phyloP scores from a whole-genome alignment of 768 basidiomycete species.

The Trametes meyenii region DNA sequence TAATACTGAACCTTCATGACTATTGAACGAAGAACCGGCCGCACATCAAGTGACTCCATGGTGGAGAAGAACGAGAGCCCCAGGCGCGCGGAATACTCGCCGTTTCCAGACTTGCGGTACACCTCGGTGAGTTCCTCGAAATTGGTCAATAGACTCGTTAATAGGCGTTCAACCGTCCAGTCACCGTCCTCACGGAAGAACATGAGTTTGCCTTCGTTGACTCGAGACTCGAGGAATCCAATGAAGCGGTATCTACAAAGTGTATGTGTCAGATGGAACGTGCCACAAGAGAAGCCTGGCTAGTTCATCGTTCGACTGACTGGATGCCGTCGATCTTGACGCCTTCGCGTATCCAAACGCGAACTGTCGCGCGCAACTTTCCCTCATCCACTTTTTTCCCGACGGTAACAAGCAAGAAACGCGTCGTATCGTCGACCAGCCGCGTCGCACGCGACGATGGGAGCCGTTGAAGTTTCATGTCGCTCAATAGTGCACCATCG shows the following conservation, averaged over 20 bases:
- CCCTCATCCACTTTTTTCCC: not conserved
- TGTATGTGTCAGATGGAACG: not conserved
- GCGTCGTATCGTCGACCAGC: slow-evolving; percentile 21
- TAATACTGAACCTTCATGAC: not conserved
- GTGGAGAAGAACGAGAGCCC: slow-evolving; percentile 27
- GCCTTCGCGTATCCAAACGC: slow-evolving; percentile 15
- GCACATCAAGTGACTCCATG: slow-evolving; percentile 23
- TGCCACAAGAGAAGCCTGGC: not conserved
- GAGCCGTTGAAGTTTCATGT: slow-evolving; percentile 5
- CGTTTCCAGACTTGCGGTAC: slow-evolving; percentile 20
- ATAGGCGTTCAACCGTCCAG: slow-evolving; percentile 23
- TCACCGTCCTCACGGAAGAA: slow-evolving; percentile 25
- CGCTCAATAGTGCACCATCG: slow-evolving; percentile 6
- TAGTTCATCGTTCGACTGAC: slow-evolving; percentile 13
- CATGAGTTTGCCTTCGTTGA: slow-evolving; percentile 24
- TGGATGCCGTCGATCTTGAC: not conserved
- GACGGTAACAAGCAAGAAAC: slow-evolving; percentile 20
- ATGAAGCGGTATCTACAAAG: slow-evolving; percentile 22
- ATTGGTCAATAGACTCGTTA: slow-evolving; percentile 3
- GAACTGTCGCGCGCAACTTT: not conserved
- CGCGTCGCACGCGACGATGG: slow-evolving; percentile 22
- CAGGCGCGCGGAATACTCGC: slow-evolving; percentile 25
- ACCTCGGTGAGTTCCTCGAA: slow-evolving; percentile 22
- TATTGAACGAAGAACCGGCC: not conserved
- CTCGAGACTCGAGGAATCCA: slow-evolving; percentile 23